Conservation (phyloP, 352 stramenopile species). For the Chrysophaeum taylorii region DNA sequence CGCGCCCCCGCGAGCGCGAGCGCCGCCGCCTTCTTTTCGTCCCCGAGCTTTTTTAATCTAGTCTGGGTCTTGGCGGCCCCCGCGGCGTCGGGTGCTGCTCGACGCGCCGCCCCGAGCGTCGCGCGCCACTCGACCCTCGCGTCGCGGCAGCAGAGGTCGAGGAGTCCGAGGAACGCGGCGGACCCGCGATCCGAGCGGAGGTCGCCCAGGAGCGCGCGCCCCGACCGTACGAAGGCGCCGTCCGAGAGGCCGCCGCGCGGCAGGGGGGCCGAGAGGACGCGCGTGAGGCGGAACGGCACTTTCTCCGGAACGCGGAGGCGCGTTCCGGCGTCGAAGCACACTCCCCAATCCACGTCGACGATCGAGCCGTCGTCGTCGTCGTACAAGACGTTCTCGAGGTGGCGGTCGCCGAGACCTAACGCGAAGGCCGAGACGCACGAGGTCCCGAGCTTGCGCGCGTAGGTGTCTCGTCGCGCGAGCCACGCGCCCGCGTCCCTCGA, state of each 20-base stretch:
- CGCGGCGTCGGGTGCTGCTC: too few relatives aligned
- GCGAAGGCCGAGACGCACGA: conserved; percentile 73
- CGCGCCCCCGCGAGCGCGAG: not conserved
- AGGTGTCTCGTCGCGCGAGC: conserved; percentile 3
- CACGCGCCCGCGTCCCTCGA: conserved; percentile 3
- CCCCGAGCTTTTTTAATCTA: too few relatives aligned
- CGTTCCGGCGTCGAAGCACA: conserved; percentile 74
- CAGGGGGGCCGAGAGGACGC: conserved; percentile 58
- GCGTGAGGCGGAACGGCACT: conserved; percentile 75
- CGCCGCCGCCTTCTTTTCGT: too few relatives aligned
- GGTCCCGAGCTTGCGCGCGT: conserved; percentile 50
- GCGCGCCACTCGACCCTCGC: conserved; percentile 1
- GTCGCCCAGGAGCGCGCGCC: not conserved
- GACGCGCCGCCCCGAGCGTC: not conserved
- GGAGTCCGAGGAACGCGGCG: not conserved
- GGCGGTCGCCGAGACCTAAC: conserved; percentile 71
- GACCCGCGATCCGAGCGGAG: not conserved
- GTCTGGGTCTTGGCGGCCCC: too few relatives aligned
- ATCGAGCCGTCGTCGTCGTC: conserved; percentile 59
- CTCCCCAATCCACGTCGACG: conserved; percentile 80
- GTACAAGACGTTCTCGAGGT: conserved; percentile 77
- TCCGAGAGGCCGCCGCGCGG: conserved; percentile 2
- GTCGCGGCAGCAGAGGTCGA: not conserved
- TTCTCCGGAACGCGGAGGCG: conserved; percentile 59
- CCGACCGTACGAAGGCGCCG: not conserved